phyloP scores from a whole-genome alignment of 2,329 filamentous ascomycete genomes.

The Pestalotiopsis sp. region DNA sequence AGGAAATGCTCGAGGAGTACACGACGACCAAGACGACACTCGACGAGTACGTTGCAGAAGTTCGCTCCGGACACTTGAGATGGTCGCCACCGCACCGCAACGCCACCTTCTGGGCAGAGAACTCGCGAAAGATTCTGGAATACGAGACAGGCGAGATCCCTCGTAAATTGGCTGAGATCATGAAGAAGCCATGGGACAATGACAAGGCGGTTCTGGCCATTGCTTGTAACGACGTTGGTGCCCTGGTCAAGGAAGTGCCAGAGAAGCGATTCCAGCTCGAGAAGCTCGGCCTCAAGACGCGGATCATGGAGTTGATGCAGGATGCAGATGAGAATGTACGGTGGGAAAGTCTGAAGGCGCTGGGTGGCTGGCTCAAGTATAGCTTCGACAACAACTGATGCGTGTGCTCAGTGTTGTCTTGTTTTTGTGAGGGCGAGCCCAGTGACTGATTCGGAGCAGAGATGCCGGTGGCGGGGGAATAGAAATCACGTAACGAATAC shows the following conservation, averaged over 20 bases:
- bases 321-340: constrained; percentile 85
- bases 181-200: constrained; percentile 72
- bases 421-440: neutral
- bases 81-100: constrained; percentile 93
- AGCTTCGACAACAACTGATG: constrained; percentile 52
- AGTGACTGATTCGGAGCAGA: neutral
- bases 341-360: constrained; percentile 88
- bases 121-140: constrained; percentile 84
- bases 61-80: constrained; percentile 82
- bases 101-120: constrained; percentile 87
- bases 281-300: constrained; percentile 80
- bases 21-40: constrained; percentile 76
- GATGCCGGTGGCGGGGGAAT: neutral
- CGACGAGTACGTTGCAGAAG: constrained; percentile 87
- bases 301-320: constrained; percentile 93
- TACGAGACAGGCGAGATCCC: constrained; percentile 78
- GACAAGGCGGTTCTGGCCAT: constrained; percentile 90
- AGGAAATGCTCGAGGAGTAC: constrained; percentile 67
- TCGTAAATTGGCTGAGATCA: constrained; percentile 82
- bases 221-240: constrained; percentile 91
- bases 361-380: constrained; percentile 69
- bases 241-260: constrained; percentile 84
- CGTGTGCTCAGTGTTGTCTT: neutral
- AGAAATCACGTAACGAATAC: constrained; percentile 1
- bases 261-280: constrained; percentile 81